Percentiles rank a stretch among this genome's conserved stretches.
Evolutionary conservation across 768 basidiomycete genomes (phyloP).

Genomic region (Boletus coccyginus): DNA sequence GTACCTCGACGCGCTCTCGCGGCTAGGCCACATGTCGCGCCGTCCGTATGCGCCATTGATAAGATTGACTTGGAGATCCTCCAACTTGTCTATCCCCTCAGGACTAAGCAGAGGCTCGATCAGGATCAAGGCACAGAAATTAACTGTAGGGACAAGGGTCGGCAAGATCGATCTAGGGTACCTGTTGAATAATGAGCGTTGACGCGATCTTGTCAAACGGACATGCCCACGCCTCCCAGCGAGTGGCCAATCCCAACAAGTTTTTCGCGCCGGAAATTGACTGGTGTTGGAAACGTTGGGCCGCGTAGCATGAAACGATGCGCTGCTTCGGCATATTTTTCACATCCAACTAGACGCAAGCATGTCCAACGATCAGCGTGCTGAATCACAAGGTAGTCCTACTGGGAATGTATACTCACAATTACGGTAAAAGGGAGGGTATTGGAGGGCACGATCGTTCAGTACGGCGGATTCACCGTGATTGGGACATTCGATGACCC

Average conservation of each 20-base stretch:
- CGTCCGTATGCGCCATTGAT: constrained; percentile 49
- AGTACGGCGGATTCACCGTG: constrained; percentile 60
- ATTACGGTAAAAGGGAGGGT: constrained; percentile 41
- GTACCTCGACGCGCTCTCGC: constrained; percentile 38
- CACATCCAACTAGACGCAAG: constrained; percentile 52
- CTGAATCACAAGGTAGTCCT: no score
- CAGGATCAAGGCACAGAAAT: constrained; percentile 53
- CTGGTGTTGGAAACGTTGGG: constrained; percentile 35
- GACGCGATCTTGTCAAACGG: constrained; percentile 14
- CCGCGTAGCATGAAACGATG: constrained; percentile 53
- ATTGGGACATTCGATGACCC: constrained; percentile 71
- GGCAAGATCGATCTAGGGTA: constrained; percentile 51
- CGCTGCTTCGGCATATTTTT: constrained; percentile 57
- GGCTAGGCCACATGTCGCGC: constrained; percentile 49
- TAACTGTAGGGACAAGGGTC: constrained; percentile 40
- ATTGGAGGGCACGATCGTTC: constrained; percentile 47
- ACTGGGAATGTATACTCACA: constrained; percentile 39
- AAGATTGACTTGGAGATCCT: constrained; percentile 39
- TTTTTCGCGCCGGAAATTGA: constrained; percentile 49
- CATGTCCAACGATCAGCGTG: background rate
- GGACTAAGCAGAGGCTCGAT: constrained; percentile 66
- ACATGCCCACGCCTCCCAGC: constrained; percentile 65
- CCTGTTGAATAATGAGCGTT: background rate
- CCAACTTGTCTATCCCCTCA: constrained; percentile 41
- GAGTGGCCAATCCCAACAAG: constrained; percentile 70